Evolutionary conservation across 192 early-diverging fungal genomes (phyloP), one percentile per base, ranked within the genome.

Genomic region (Backusella tarrabulga): DNA sequence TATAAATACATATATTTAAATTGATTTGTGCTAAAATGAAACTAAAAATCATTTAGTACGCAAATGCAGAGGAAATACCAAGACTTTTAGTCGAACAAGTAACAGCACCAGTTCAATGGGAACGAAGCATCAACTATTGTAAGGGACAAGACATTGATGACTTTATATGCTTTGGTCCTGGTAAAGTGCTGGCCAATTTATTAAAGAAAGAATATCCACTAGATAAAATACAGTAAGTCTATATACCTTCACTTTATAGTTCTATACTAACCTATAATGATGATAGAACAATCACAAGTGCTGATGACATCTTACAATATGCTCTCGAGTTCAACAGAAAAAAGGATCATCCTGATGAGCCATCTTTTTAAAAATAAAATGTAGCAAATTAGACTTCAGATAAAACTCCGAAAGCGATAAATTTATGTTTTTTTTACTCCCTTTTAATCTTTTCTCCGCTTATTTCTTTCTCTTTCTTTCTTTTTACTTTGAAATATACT

Each of bases 71-170:
- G 11, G 90, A 93, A 14, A 93, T 95, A 46, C 88, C 90, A 40
- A 77, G 81, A 15, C 81, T 94, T 38, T 83, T 99, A 23, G 91
- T 91, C 6, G 78, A 85, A 72, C 96, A 97, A 79, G 93, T 97
- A 6, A 93, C 92, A 72, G 85, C 90, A 12, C 94, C 96, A 3
- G 94, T 97, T 12, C 90, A 95, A 70, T 99, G 97, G 97, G 91
- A 94, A 42, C 88, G 92, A 54, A 95, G 93, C 68, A 91, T 96
- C 74, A 87, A 90, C 66, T 94, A 91, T 75, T 90, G 93, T 60
- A 94, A 94, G 71, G 87, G 91, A 42, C 92, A 91, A 72, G 92
- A 90, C 72, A 89, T 97, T 46, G 84, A 92, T 60, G 93, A 95
- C 76, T 99, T 93, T 89, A 87, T 97, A 67, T 91, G 91, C 1